Conservation (phyloP, 805 yeast species). For the Schizosaccharomyces osmophilus region DNA sequence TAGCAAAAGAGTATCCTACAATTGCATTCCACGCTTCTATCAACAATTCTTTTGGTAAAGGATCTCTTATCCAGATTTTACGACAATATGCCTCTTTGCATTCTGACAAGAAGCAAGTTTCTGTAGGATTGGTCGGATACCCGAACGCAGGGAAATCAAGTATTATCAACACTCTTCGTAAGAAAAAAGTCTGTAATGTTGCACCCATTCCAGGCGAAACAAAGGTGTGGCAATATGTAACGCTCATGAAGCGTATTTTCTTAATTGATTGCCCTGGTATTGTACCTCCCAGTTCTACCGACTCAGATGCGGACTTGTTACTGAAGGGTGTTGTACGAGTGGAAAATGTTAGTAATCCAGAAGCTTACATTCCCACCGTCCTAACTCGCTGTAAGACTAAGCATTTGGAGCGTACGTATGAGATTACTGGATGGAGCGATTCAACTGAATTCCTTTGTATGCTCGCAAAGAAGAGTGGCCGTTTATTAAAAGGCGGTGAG, state of each 20-base stretch:
- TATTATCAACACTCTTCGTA: constrained; percentile 75
- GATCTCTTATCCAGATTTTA: constrained; percentile 73
- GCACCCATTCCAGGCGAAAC: constrained; percentile 99
- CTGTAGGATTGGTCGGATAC: constrained; percentile 92
- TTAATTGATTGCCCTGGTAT: constrained; percentile 96
- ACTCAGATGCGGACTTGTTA: constrained; percentile 71
- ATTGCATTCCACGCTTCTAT: constrained; percentile 95
- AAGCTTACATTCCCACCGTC: constrained; percentile 77
- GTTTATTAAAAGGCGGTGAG: constrained; percentile 88
- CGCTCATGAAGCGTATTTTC: constrained; percentile 85
- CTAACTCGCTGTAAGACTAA: constrained; percentile 63
- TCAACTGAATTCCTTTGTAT: constrained; percentile 66
- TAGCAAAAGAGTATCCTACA: constrained; percentile 79
- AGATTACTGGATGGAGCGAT: constrained; percentile 64
- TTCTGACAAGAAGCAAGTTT: constrained; percentile 79
- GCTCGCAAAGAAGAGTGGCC: constrained; percentile 78
- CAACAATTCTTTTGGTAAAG: constrained; percentile 92
- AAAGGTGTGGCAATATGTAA: constrained; percentile 95
- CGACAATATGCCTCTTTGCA: constrained; percentile 84
- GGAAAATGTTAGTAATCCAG: constrained; percentile 90
- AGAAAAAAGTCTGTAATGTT: constrained; percentile 85
- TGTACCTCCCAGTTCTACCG: constrained; percentile 83
- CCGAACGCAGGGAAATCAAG: constrained; percentile 97
- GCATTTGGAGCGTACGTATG: constrained; percentile 88
- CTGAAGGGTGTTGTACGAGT: constrained; percentile 96